Base-by-base conservation (phyloP, 2,329 filamentous ascomycete genomes). In the Sclerotinia spermophila region DNA sequence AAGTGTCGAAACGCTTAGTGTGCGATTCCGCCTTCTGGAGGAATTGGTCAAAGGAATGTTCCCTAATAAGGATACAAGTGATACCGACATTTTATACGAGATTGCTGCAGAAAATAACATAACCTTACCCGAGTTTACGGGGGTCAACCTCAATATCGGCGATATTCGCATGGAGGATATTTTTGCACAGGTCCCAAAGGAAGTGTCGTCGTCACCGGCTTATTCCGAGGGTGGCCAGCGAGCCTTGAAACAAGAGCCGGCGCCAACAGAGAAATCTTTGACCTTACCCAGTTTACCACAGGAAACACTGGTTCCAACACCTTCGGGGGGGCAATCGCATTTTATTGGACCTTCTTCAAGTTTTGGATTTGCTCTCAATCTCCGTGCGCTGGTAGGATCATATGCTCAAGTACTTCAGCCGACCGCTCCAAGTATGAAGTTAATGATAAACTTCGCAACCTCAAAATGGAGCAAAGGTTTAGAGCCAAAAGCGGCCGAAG, bases 1-100 rank as follows among this genome's bases (percentile, higher is more conserved):
- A 24, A 83, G 82, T 71, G 80, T 83, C 10, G 82, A 83, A 72
- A 82, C 81, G n/a, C 75, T 83, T 58, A 82, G 81, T 62, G 76
- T 81, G 42, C 78, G 82, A 40, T 83, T 82, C 71, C 77, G 82
- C 58, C 81, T 82, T 3, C 77, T 83, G 17, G 81, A 83, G 72
- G 78, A 81, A 24, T 62, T 83, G 58, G 78, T 83, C 56, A 80
- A 81, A 65, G 82, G 81, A 0, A 70, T 83, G 1, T 83, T 82
- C 61, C 81, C 82, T 5, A 73, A 81, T 24, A 76, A 81, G 48
- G 80, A 82, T 69, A 77, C 79, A 3, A 79, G 79, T 30, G 79
- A 81, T 68, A 78, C 81, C 38, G 80, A 82, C 51, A 78, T 79
- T 19, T 72, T 83, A 27, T 81, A 81, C 67, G 77, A 77, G 8